A percentile compares a stretch with the other conserved stretches of the same genome.
phyloP scores from a whole-genome alignment of 257 asterid species.

The Solanum gracilifrons region DNA sequence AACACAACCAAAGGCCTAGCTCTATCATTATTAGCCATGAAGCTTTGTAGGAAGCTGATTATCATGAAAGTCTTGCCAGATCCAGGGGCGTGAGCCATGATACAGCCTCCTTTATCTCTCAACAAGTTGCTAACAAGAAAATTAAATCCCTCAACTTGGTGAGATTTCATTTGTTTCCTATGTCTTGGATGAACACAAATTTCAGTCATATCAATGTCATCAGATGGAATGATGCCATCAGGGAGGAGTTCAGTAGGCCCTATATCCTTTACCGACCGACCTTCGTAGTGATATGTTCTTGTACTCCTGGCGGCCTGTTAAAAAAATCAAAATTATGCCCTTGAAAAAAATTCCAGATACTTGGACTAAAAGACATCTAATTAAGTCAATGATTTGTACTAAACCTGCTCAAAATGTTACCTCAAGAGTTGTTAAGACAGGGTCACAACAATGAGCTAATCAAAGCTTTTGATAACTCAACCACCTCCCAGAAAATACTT shows the following conservation, averaged over 20 bases:
- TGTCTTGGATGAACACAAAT: constrained; percentile 93
- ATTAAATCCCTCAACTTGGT: constrained; percentile 92
- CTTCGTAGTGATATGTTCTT: constrained; percentile 68
- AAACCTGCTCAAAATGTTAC: background rate
- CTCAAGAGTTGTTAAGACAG: background rate
- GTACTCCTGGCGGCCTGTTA: constrained; percentile 51
- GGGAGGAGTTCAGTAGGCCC: constrained; percentile 32
- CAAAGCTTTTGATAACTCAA: background rate
- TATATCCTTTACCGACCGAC: constrained; percentile 38
- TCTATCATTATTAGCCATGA: constrained; percentile 82
- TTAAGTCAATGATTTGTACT: background rate
- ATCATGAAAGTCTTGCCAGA: constrained; percentile 98
- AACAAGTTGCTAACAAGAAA: constrained; percentile 81
- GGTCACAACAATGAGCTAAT: background rate
- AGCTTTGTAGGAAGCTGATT: constrained; percentile 89
- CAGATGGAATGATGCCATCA: constrained; percentile 36
- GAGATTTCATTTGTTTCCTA: constrained; percentile 88
- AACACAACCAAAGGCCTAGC: constrained; percentile 94
- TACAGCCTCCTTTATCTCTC: constrained; percentile 86
- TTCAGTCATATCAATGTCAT: constrained; percentile 47
- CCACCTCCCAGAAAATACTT: background rate
- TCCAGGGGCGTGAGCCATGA: constrained; percentile 98
- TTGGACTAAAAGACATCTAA: background rate
- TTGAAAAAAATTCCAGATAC: background rate
- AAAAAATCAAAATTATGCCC: background rate